These are phyloP conservation scores for Quercus wislizeni DNA, from an alignment of 306 rosid genomes.

Conservation along the genomic window DNA sequence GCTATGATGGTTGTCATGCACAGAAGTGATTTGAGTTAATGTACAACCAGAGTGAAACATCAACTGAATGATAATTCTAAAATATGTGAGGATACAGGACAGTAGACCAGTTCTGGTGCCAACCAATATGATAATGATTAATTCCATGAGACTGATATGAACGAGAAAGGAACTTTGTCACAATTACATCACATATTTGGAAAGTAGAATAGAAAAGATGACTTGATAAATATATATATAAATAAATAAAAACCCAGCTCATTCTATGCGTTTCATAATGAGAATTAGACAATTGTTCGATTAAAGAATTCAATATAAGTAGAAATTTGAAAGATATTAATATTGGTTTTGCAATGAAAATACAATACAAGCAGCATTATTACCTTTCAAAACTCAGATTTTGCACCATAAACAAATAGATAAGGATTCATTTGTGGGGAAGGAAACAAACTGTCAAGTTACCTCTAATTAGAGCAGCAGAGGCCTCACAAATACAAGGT, in stretches of 20 bases:
- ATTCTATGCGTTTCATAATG: not conserved
- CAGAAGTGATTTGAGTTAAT: not conserved
- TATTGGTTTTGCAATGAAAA: not conserved
- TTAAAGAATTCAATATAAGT: not conserved
- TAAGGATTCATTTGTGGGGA: not conserved
- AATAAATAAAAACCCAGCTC: not conserved
- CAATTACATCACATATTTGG: not conserved
- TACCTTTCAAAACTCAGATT: not conserved
- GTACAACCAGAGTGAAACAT: not conserved
- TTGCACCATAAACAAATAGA: not conserved
- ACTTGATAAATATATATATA: not conserved
- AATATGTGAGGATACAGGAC: not conserved
- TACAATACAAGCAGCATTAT: not conserved
- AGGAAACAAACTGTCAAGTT: slow-evolving; percentile 9
- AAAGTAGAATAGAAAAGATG: not conserved
- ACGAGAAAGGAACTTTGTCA: not conserved
- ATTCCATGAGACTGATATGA: not conserved
- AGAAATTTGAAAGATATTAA: not conserved
- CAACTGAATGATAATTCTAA: not conserved
- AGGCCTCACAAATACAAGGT: slow-evolving; percentile 70
- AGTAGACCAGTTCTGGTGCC: not conserved
- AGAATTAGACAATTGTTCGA: not conserved
- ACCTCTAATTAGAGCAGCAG: slow-evolving; percentile 67
- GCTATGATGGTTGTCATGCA: not conserved
- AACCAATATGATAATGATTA: not conserved